Evolutionary conservation across 768 basidiomycete genomes (phyloP), one percentile per base, ranked within the genome.

Genomic region (Pulveroboletus ravenelii): DNA sequence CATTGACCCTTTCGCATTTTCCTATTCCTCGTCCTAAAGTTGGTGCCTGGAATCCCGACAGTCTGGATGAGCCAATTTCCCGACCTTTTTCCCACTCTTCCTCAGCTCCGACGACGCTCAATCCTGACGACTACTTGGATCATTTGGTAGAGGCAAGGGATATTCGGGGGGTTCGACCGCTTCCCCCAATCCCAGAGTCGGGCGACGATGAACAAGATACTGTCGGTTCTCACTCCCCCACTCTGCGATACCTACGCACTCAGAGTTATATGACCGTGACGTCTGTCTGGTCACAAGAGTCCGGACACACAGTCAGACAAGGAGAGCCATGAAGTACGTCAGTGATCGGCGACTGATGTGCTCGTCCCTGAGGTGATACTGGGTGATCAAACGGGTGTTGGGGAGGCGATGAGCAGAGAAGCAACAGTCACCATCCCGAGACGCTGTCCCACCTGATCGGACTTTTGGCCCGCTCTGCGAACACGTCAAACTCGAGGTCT

Each of bases 281-380:
- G 10, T 48, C 63, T 6, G 53, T 68, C 15, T 66, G 60, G 66
- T 70, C 66, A 31, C 58, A 66, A 37, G 67, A 84, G 71, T 23
- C 67, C 67, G 50, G 85, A 62, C 32, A 64, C 72, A 47, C 72
- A 72, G 59, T 68, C 70, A 20, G 72, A 43, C 49, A 45, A n/a
- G 8, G 53, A 52, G 45, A 25, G 13, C 10, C 41, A 45, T n/a
- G 47, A 48, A n/a, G 44, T 43, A 27, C 45, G 43, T 39, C 35
- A 25, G 29, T 42, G 42, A 2, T 18, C 48, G 29, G 14, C 46
- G 18, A 38, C 39, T 18, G 32, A 49, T 23, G 20, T 23, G 20
- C 4, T 23, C 20, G 20, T 23, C 6, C 49, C 36, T 32, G 41
- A 41, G 25, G 20, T 43, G 31, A 23, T n/a, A 5, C 14, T 5